Evolutionary conservation across 176 grass and related monocot genomes (phyloP).

Genomic region (Triticum monococcum): DNA sequence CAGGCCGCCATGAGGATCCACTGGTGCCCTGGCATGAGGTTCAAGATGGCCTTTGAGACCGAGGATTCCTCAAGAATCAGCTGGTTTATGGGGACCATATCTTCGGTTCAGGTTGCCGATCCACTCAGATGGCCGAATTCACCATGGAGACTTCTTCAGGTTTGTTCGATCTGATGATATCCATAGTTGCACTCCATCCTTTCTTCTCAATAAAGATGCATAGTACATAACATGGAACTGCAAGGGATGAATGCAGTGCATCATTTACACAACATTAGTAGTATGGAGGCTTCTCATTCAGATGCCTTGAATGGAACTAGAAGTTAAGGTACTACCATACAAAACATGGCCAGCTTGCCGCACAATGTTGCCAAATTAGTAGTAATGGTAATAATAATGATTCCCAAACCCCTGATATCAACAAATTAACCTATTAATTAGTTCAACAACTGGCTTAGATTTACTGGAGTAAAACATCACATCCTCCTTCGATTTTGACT

Average conservation of each 20-base stretch:
- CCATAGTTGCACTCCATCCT: not conserved
- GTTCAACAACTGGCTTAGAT: not conserved
- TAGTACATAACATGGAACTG: not conserved
- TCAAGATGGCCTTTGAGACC: constrained; percentile 76
- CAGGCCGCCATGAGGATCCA: constrained; percentile 57
- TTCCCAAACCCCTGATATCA: not conserved
- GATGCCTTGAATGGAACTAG: constrained; percentile 8
- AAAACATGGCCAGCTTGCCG: not conserved
- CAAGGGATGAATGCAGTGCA: constrained; percentile 1
- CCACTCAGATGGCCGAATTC: constrained; percentile 58
- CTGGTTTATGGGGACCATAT: constrained; percentile 73
- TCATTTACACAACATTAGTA: not conserved
- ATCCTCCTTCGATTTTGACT: not conserved
- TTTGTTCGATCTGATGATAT: not conserved
- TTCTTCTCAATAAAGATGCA: not conserved
- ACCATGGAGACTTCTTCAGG: constrained; percentile 72
- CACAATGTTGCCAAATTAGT: not conserved
- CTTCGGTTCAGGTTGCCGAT: constrained; percentile 60
- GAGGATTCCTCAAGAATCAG: constrained; percentile 79
- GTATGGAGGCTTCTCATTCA: not conserved
- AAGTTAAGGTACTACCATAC: not conserved
- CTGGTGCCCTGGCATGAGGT: constrained; percentile 72
- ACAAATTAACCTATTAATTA: not conserved
- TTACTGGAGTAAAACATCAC: not conserved
- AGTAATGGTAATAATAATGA: not conserved